Percentiles rank a stretch among this genome's conserved stretches.
These are phyloP conservation scores for Mycena venus DNA, from an alignment of 768 basidiomycete genomes.

Conservation along the genomic window DNA sequence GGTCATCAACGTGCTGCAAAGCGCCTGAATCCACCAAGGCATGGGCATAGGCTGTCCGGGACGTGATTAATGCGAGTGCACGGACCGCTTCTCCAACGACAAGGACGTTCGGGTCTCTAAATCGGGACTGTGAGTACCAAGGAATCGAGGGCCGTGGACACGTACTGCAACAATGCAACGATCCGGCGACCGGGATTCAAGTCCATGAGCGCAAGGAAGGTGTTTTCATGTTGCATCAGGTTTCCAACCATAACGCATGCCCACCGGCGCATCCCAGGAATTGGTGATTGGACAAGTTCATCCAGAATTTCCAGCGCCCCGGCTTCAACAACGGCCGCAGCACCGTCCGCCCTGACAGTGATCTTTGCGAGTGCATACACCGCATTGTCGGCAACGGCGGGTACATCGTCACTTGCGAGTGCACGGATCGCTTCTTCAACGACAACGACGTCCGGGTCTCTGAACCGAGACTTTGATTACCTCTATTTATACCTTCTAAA, in stretches of 20 bases:
- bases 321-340: background rate
- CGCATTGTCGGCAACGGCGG: background rate
- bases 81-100: background rate
- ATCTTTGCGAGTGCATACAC: background rate
- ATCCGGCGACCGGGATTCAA: background rate
- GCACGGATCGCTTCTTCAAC: background rate
- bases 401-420: background rate
- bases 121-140: background rate
- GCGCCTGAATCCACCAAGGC: background rate
- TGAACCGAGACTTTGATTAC: background rate
- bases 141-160: background rate
- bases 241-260: background rate
- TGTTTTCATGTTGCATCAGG: background rate
- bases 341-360: background rate
- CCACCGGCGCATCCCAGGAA: background rate
- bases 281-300: background rate
- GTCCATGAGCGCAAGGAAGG: background rate
- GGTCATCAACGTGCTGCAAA: background rate
- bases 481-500: background rate
- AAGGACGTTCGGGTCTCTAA: background rate
- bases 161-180: background rate
- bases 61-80: background rate
- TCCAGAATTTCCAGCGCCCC: background rate
- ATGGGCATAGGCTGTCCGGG: background rate
- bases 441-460: background rate